Base-by-base conservation (phyloP, 306 rosid genomes). In the Quercus glauca region DNA sequence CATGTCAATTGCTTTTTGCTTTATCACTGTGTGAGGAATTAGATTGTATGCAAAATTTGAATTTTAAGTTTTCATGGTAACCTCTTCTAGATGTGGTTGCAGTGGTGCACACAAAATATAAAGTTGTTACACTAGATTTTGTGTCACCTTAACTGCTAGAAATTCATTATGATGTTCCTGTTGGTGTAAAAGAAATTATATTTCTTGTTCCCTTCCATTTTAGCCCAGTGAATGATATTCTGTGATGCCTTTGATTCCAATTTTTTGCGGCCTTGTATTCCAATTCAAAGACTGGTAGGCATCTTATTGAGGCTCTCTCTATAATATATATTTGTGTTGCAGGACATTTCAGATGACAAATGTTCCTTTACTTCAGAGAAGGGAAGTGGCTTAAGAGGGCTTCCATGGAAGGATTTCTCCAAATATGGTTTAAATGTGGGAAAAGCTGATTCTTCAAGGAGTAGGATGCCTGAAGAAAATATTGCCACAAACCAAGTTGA, bases 271-370 rank as follows among this genome's bases (percentile, higher is more conserved):
- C 14, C 65, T 67, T 35, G 72, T 33, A 19, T 15, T 35, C 72
- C 72, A 67, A 19, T 19, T 67, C 72, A 15, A 25, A 67, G 72
- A 33, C 20, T 10, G 51, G 33, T 18, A 12, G 51, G 21, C 65
- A 41, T 29, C 23, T 31, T 25, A 67, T 3, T 35, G 72, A 10
- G 52, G 3, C 72, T 35, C 9, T 68, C 52, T n/a, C 11, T 35
- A 6, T 33, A 8, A 6, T 31, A 4, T 67, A 35, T 60, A 25
- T 57, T 55, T 43, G 55, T 75, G 76, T 9, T 80, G 59, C 79
- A 86, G 89, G 85, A 73, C 60, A 77, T 74, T 76, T 13, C 20
- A 70, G 76, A 61, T 78, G 86, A 70, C 4, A 80, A 53, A 58
- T 43, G 20, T 52, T 58, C 63, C 20, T 31, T 11, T 69, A 69